phyloP scores from a whole-genome alignment of 352 stramenopile species.

The Blastocystis sp. region DNA sequence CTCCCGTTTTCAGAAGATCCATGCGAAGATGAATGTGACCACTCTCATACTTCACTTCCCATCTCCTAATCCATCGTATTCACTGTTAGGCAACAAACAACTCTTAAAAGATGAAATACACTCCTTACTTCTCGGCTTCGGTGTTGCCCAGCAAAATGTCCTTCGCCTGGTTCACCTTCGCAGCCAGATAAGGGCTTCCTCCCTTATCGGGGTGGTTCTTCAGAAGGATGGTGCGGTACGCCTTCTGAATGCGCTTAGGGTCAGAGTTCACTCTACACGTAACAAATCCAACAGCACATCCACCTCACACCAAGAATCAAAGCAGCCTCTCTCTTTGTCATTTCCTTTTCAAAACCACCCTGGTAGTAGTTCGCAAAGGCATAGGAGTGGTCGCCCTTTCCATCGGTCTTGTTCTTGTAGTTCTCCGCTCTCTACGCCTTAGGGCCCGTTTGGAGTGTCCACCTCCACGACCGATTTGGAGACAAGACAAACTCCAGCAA shows the following conservation, averaged over 20 bases:
- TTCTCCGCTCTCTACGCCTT: conserved; percentile 26
- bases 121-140: background rate
- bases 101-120: background rate
- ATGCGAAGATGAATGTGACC: too few relatives aligned
- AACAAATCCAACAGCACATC: conserved; percentile 5
- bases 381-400: conserved; percentile 74
- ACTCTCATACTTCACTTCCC: too few relatives aligned
- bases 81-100: too few relatives aligned
- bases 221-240: conserved; percentile 93
- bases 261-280: conserved; percentile 83
- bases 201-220: conserved; percentile 98
- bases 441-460: background rate
- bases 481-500: conserved; percentile 42
- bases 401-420: conserved; percentile 76
- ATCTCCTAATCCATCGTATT: too few relatives aligned
- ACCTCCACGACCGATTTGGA: conserved; percentile 30
- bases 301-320: conserved; percentile 91
- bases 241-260: conserved; percentile 91
- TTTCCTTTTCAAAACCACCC: conserved; percentile 95
- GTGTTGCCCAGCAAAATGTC: conserved; percentile 76
- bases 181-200: conserved; percentile 93
- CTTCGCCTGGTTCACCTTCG: conserved; percentile 99
- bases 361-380: conserved; percentile 82
- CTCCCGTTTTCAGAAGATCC: too few relatives aligned
- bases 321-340: conserved; percentile 94